A percentile compares a stretch with the other conserved stretches of the same genome.
Evolutionary conservation across 2,329 filamentous ascomycete genomes (phyloP).

Genomic region (Huntiella omanensis): DNA sequence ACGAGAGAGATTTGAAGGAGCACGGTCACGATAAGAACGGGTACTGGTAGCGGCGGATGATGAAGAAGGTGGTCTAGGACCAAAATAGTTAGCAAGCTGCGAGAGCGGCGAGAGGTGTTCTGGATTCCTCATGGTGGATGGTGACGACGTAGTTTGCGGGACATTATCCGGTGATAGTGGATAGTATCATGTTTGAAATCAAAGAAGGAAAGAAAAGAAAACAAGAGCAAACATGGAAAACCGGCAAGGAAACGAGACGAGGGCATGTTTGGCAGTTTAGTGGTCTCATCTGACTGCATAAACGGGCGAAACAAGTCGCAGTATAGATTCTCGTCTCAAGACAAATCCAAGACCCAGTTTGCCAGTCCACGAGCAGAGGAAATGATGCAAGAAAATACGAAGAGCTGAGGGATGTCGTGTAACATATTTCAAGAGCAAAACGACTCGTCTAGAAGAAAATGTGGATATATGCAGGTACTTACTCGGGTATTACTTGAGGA

Average conservation of each 20-base stretch:
- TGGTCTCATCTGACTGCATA: no score
- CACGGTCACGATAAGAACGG: not conserved
- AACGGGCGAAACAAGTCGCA: no score
- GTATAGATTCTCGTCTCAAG: no score
- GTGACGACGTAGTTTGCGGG: not conserved
- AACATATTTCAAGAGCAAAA: not conserved
- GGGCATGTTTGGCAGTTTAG: no score
- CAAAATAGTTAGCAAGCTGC: slow-evolving; percentile 5
- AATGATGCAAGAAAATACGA: not conserved
- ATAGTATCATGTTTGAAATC: no score
- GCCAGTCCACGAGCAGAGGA: not conserved
- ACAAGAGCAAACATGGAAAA: not conserved
- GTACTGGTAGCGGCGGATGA: not conserved
- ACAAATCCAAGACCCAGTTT: not conserved
- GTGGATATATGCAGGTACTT: not conserved
- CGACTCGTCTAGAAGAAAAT: not conserved
- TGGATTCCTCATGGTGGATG: not conserved
- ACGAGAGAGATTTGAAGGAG: not conserved
- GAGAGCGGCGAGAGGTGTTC: slow-evolving; percentile 1
- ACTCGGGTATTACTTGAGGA: not conserved
- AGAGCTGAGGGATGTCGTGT: not conserved
- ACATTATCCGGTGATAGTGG: not conserved
- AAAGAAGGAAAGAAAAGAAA: not conserved
- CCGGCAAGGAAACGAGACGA: not conserved
- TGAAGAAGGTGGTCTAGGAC: slow-evolving; percentile 1